A percentile compares a stretch with the other conserved stretches of the same genome.
phyloP scores from a whole-genome alignment of 2,329 filamentous ascomycete genomes.

The Didymella pinodella region DNA sequence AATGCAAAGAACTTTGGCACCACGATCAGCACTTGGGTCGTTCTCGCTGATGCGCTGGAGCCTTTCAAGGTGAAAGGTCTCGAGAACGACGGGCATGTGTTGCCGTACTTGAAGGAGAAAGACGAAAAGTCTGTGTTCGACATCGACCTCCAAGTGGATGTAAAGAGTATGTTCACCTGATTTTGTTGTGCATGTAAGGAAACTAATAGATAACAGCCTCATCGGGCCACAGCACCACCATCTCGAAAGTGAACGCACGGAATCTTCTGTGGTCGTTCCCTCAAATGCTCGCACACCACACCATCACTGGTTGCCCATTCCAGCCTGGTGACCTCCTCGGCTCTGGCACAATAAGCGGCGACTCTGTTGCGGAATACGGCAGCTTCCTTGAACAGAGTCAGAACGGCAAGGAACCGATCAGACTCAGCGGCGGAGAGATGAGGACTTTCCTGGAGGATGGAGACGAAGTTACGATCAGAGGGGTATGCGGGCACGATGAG shows the following conservation, averaged over 20 bases:
- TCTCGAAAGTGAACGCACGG: slow-evolving; percentile 68
- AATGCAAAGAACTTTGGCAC: slow-evolving; percentile 85
- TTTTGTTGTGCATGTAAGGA: neutral
- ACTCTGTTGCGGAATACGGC: slow-evolving; percentile 64
- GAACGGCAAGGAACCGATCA: slow-evolving; percentile 71
- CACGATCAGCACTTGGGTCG: slow-evolving; percentile 80
- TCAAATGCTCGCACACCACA: slow-evolving; percentile 83
- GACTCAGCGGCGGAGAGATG: slow-evolving; percentile 69
- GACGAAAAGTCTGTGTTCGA: slow-evolving; percentile 69
- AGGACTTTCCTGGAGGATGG: slow-evolving; percentile 78
- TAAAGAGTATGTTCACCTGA: slow-evolving; percentile 55
- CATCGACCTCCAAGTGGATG: slow-evolving; percentile 72
- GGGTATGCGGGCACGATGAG: slow-evolving; percentile 68
- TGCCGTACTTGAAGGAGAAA: slow-evolving; percentile 72
- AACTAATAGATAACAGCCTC: slow-evolving; percentile 39
- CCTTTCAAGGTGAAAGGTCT: slow-evolving; percentile 67
- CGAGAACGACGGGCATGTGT: slow-evolving; percentile 61
- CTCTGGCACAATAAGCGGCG: slow-evolving; percentile 79
- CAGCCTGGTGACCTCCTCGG: slow-evolving; percentile 77
- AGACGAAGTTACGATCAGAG: slow-evolving; percentile 72
- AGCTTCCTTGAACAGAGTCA: slow-evolving; percentile 76
- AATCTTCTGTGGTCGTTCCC: slow-evolving; percentile 83
- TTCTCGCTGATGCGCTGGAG: slow-evolving; percentile 77
- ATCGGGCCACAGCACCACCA: slow-evolving; percentile 62
- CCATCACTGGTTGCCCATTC: slow-evolving; percentile 77